Conservation (phyloP, 805 yeast genomes). For the Schizosaccharomyces octosporus region DNA sequence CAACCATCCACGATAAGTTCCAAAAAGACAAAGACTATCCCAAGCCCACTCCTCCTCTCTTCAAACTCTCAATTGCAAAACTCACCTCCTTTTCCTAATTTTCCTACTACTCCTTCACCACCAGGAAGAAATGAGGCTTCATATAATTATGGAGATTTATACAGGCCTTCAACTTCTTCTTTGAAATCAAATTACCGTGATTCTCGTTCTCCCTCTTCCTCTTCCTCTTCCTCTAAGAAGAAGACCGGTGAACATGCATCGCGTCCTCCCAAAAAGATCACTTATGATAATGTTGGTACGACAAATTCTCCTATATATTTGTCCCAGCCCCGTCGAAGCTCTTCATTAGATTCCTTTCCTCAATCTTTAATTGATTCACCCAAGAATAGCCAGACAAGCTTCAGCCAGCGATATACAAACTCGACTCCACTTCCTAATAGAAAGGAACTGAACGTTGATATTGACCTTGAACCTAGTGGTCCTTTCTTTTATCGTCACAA, state of each 20-base stretch:
- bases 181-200: not conserved
- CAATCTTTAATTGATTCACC: no score
- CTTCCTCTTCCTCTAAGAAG: not conserved
- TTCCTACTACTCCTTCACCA: not conserved
- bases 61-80: not conserved
- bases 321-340: not conserved
- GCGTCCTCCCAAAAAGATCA: no score
- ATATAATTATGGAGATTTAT: no score
- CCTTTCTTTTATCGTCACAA: not conserved
- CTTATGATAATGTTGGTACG: no score
- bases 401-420: not conserved
- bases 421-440: not conserved
- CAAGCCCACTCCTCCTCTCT: not conserved
- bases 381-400: no score
- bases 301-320: no score
- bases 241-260: not conserved
- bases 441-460: not conserved
- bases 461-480: not conserved
- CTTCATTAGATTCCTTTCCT: not conserved
- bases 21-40: no score
- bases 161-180: not conserved
- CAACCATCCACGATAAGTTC: not conserved
- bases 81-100: not conserved
- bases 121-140: not conserved
- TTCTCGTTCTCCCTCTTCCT: not conserved